These are phyloP conservation scores for Gnomoniopsis sp. DNA, from an alignment of 2,329 filamentous ascomycete genomes.

Conservation along the genomic window DNA sequence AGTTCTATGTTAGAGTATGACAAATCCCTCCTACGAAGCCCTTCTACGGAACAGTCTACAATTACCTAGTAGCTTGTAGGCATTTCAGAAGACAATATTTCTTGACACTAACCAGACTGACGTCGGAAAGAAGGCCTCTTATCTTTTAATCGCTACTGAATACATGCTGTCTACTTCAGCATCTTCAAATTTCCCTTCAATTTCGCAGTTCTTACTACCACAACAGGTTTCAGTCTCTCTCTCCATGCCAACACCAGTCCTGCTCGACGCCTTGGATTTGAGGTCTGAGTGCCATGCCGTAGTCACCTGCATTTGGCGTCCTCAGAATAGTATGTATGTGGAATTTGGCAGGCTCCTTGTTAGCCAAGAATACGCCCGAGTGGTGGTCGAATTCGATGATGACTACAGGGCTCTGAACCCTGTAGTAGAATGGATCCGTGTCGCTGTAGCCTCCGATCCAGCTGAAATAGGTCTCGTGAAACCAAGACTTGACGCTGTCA, in stretches of 20 bases:
- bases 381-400: conserved; percentile 79
- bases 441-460: conserved; percentile 72
- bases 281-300: conserved; percentile 54
- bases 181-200: neutral
- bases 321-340: conserved; percentile 74
- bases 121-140: neutral
- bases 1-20: too few relatives aligned
- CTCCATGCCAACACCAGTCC: conserved; percentile 40
- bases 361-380: conserved; percentile 72
- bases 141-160: too few relatives aligned
- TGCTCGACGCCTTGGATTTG: conserved; percentile 34
- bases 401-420: conserved; percentile 72
- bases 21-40: too few relatives aligned
- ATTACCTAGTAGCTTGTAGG: too few relatives aligned
- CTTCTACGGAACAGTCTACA: too few relatives aligned
- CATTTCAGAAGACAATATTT: neutral
- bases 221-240: conserved; percentile 3
- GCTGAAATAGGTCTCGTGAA: conserved; percentile 71
- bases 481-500: conserved; percentile 49
- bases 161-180: neutral
- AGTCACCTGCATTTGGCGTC: conserved; percentile 73
- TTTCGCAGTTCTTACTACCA: neutral
- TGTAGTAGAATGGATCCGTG: conserved; percentile 71
- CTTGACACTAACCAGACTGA: neutral
- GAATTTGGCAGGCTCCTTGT: conserved; percentile 70